Conservation (phyloP, 768 basidiomycete species). For the Serendipita indica region DNA sequence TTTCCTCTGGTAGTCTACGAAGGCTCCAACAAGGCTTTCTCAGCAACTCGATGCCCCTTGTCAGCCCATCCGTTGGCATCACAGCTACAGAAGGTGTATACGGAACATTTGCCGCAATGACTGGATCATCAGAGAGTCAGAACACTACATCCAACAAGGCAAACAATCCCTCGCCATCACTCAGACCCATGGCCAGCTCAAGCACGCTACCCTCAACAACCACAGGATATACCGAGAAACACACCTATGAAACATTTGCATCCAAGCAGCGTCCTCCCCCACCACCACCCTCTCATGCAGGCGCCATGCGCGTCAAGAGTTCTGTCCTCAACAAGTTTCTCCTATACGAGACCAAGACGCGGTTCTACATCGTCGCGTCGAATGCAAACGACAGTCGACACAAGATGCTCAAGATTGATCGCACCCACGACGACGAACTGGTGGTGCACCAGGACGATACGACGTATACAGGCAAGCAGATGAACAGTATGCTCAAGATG, state of each 20-base stretch:
- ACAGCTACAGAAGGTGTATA: neutral
- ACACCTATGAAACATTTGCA: neutral
- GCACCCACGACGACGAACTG: constrained; percentile 49
- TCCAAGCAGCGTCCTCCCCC: neutral
- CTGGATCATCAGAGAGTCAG: neutral
- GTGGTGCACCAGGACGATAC: constrained; percentile 60
- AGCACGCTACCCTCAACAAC: neutral
- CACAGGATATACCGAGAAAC: neutral
- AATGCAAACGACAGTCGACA: constrained; percentile 80
- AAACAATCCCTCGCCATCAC: neutral
- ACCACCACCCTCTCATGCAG: neutral
- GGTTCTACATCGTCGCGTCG: constrained; percentile 85
- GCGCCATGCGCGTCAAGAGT: neutral
- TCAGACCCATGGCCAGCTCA: neutral
- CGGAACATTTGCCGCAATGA: neutral
- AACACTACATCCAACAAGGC: neutral
- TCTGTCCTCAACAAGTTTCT: constrained; percentile 62
- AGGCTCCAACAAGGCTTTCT: neutral
- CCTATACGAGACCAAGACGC: constrained; percentile 80
- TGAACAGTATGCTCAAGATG: constrained; percentile 86
- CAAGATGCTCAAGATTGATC: constrained; percentile 85
- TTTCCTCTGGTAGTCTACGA: neutral
- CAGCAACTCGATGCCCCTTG: neutral
- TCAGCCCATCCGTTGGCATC: neutral
- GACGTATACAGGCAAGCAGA: constrained; percentile 77